Base-by-base conservation (phyloP, 2,329 filamentous ascomycete genomes). In the Verticillium tricorpus region DNA sequence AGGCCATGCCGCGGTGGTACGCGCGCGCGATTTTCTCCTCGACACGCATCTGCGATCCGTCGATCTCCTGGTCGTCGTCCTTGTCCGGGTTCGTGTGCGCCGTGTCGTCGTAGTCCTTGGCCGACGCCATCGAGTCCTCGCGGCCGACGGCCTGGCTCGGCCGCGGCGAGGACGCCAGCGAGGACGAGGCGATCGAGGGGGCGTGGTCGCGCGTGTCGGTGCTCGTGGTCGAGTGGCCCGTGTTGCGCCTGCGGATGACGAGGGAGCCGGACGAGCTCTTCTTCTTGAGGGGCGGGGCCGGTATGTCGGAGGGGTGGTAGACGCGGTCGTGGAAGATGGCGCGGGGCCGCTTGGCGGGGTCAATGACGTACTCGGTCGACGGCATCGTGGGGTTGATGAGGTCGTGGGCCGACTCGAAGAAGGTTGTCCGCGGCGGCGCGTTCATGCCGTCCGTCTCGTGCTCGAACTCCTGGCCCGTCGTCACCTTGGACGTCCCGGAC, bases 21-120 rank as follows among this genome's bases (percentile, higher is more conserved):
- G 93, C 95, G 56, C 95, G 86, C 1, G 95, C 95, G 67, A 99
- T 99, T 77, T 97, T 98, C 74, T 99, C 95, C 74, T 99, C 95
- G 0, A 98, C 93, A 65, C 91, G 92, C 87, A 98, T 93, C 65
- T 79, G 86, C 11, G 88, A 85, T 17, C 77, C 82, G 68, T 90
- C 87, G 2, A 86, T 56, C 37, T 64, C 65, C 57, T 78, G 74
- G 8, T 71, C 66, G 17, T 56, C 54, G 1, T 72, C 65, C 67
- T 78, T 80, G 57, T 80, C 76, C 0, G 80, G 79, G 60, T 78
- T 79, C 2, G 79, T 82, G 62, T 82, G 71, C 17, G 69, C 68
- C 9, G 76, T 78, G 65, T 86, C 82, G 59, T 86, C 82, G 62
- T 85, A 84, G 66, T 85, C 82, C 56, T 74, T 77, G 12, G 75